A percentile compares a stretch with the other conserved stretches of the same genome.
These are phyloP conservation scores for Choricystis sp. DNA, from an alignment of 139 green algal species.

Conservation along the genomic window DNA sequence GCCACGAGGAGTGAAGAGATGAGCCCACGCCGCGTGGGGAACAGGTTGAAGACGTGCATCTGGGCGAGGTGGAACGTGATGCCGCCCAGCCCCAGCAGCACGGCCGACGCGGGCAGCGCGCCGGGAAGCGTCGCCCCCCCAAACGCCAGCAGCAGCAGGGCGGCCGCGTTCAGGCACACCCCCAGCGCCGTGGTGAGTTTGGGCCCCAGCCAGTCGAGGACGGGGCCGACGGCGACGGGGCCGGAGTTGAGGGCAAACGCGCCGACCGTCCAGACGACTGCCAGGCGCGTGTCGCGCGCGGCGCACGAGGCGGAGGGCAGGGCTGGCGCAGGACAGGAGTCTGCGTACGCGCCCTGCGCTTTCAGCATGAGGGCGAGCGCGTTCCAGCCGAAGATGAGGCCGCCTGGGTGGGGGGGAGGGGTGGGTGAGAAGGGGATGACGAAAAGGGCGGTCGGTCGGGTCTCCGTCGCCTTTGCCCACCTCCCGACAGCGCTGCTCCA, in stretches of 20 bases:
- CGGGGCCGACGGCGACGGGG: conserved; percentile 1
- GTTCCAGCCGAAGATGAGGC: conserved; percentile 43
- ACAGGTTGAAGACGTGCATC: conserved; percentile 37
- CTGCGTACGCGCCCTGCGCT: conserved; percentile 17
- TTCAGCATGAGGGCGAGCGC: conserved; percentile 29
- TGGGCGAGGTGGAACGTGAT: conserved; percentile 44
- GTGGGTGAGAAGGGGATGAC: background rate
- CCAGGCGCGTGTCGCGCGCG: conserved; percentile 28
- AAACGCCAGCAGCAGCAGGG: conserved; percentile 28
- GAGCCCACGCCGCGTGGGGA: conserved; percentile 23
- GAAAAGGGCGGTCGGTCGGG: too few relatives aligned
- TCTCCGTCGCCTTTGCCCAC: background rate
- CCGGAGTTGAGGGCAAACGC: conserved; percentile 45
- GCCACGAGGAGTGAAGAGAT: conserved; percentile 31
- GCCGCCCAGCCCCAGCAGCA: conserved; percentile 35
- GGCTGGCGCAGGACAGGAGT: conserved; percentile 5
- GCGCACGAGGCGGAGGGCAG: conserved; percentile 8
- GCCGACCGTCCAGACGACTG: conserved; percentile 37
- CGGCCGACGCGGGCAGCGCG: conserved; percentile 10
- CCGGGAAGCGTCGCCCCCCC: conserved; percentile 9
- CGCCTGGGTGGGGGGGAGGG: conserved; percentile 11
- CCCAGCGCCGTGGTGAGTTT: conserved; percentile 26
- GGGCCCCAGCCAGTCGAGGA: conserved; percentile 34
- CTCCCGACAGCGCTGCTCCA: background rate
- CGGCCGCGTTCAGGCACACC: conserved; percentile 31